These are phyloP conservation scores for Begonia peltatifolia DNA, from an alignment of 306 rosid genomes.

Conservation along the genomic window DNA sequence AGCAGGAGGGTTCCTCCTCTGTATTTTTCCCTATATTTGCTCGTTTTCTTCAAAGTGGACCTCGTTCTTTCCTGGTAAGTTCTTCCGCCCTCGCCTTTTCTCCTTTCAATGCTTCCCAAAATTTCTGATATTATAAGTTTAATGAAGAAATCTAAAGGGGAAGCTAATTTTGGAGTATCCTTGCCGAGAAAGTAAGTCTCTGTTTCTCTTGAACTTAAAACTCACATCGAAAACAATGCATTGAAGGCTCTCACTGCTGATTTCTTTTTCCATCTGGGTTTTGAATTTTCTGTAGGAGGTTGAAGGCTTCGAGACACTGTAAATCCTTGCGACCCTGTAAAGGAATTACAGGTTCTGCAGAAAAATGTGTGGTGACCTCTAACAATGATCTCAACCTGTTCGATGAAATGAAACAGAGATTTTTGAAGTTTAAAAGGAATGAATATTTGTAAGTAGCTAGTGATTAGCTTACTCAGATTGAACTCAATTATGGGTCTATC, in stretches of 20 bases:
- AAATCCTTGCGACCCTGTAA: constrained; percentile 5
- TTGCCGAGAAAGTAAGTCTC: not conserved
- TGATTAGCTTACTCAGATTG: not conserved
- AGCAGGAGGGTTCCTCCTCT: too few relatives aligned
- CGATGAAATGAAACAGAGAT: constrained; percentile 50
- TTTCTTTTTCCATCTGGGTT: not conserved
- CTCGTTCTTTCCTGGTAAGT: too few relatives aligned
- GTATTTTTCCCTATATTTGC: too few relatives aligned
- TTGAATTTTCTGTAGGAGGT: constrained; percentile 12
- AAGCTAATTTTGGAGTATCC: too few relatives aligned
- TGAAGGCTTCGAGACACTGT: constrained; percentile 14
- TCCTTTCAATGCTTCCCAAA: too few relatives aligned
- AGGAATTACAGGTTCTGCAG: constrained; percentile 10
- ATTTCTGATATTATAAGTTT: too few relatives aligned
- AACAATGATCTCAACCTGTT: constrained; percentile 28
- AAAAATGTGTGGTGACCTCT: constrained; percentile 15
- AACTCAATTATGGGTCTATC: not conserved
- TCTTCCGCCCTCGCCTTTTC: too few relatives aligned
- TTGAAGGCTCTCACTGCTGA: too few relatives aligned
- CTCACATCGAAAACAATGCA: too few relatives aligned
- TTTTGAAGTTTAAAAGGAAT: constrained; percentile 56
- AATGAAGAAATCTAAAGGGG: too few relatives aligned
- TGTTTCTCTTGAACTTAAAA: too few relatives aligned
- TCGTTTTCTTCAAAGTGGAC: too few relatives aligned
- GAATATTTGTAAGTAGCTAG: constrained; percentile 46